Percentiles rank a stretch among this genome's conserved stretches.
Evolutionary conservation across 805 yeast genomes (phyloP).

Genomic region (Ogataea pilisensis): DNA sequence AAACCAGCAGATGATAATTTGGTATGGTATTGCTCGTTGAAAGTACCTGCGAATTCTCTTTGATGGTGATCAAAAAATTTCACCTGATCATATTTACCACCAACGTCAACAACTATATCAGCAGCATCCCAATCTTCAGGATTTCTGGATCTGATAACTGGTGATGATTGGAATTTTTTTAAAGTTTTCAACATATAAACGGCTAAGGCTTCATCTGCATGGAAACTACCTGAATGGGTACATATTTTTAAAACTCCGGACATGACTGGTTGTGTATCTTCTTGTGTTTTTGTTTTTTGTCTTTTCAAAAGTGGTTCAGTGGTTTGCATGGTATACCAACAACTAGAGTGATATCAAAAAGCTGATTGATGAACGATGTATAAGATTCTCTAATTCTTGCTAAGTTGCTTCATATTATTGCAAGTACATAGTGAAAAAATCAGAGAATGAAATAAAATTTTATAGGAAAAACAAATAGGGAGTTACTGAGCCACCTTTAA

Average conservation of each 20-base stretch:
- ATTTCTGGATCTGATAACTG: slow-evolving; percentile 77
- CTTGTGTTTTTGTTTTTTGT: slow-evolving; percentile 21
- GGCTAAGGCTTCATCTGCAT: slow-evolving; percentile 95
- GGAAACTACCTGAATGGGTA: slow-evolving; percentile 91
- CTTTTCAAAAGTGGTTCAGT: slow-evolving; percentile 9
- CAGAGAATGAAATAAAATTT: too few relatives aligned
- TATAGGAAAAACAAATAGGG: too few relatives aligned
- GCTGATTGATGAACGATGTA: not conserved
- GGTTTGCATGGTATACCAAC: not conserved
- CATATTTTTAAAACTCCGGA: slow-evolving; percentile 54
- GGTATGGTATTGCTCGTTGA: slow-evolving; percentile 59
- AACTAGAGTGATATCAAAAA: not conserved
- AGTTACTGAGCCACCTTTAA: too few relatives aligned
- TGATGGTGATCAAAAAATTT: slow-evolving; percentile 96
- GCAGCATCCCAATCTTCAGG: slow-evolving; percentile 78
- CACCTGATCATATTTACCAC: slow-evolving; percentile 82
- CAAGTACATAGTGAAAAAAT: too few relatives aligned
- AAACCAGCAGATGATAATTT: slow-evolving; percentile 93
- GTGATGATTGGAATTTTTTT: slow-evolving; percentile 64
- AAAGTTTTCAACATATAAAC: slow-evolving; percentile 76
- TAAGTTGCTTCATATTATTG: too few relatives aligned
- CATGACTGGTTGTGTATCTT: slow-evolving; percentile 16
- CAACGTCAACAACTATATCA: slow-evolving; percentile 92
- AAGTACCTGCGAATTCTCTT: slow-evolving; percentile 79
- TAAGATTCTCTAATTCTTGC: too few relatives aligned